Evolutionary conservation across 176 grass and related monocot species (phyloP).

Genomic region (Juncus inflexus): DNA sequence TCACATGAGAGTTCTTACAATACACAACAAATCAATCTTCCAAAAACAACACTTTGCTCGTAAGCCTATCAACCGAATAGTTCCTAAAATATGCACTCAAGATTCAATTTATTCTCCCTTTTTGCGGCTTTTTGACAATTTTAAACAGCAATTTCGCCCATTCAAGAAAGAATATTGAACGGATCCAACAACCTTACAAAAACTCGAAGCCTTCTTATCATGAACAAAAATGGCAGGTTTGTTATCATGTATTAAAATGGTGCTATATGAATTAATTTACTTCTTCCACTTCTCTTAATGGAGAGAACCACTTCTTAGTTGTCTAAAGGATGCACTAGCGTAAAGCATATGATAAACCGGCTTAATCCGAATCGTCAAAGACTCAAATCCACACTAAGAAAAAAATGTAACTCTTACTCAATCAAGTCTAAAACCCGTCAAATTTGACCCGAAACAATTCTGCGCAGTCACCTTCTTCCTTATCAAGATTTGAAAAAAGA

Average conservation of each 20-base stretch:
- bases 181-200: no score
- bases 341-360: constrained; percentile 94
- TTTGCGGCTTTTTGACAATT: no score
- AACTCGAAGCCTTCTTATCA: no score
- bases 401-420: constrained; percentile 71
- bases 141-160: no score
- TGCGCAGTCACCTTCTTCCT: constrained; percentile 62
- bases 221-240: no score
- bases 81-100: neutral
- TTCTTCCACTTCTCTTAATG: constrained; percentile 13
- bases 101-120: neutral
- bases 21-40: no score
- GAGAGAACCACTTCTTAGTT: constrained; percentile 46
- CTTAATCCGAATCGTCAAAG: constrained; percentile 67
- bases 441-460: constrained; percentile 34
- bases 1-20: no score
- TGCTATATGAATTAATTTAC: no score
- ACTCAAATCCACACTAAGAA: constrained; percentile 44
- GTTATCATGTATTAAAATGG: no score
- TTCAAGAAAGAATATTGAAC: no score
- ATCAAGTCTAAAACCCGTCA: constrained; percentile 58
- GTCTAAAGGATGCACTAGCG: constrained; percentile 59
- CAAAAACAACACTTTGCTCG: no score
- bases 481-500: constrained; percentile 76
- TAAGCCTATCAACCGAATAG: no score